Evolutionary conservation across 2,329 filamentous ascomycete genomes (phyloP).

Genomic region (Aspergillus sp.): DNA sequence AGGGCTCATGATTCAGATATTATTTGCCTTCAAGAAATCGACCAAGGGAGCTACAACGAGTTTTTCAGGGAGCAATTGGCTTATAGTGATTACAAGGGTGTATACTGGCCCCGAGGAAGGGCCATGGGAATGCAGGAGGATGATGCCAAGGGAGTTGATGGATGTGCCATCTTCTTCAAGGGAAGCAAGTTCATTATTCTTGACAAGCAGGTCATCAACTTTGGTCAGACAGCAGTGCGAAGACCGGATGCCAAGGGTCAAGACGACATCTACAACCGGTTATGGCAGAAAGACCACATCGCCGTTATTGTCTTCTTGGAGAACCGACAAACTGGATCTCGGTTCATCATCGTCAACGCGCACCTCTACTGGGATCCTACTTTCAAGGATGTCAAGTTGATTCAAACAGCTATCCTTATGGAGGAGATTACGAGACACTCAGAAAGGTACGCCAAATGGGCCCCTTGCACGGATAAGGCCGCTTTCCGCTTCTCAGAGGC

Average conservation of each 20-base stretch:
- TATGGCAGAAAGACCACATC: constrained; percentile 98
- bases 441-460: constrained; percentile 78
- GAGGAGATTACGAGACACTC: constrained; percentile 84
- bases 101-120: constrained; percentile 87
- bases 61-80: constrained; percentile 86
- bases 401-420: constrained; percentile 94
- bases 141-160: constrained; percentile 87
- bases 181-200: constrained; percentile 89
- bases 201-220: constrained; percentile 92
- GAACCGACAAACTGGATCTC: constrained; percentile 83
- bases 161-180: constrained; percentile 96
- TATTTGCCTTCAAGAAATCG: constrained; percentile 89
- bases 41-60: constrained; percentile 86
- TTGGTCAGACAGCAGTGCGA: constrained; percentile 87
- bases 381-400: constrained; percentile 90
- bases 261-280: constrained; percentile 95
- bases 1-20: constrained; percentile 80
- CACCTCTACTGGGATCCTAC: constrained; percentile 94
- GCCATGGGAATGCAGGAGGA: constrained; percentile 89
- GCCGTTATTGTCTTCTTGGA: constrained; percentile 90
- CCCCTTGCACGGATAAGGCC: constrained; percentile 77
- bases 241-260: constrained; percentile 96
- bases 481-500: constrained; percentile 53
- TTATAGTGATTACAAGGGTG: constrained; percentile 85
- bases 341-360: constrained; percentile 88